These are phyloP conservation scores for Stemphylium vesicarium DNA, from an alignment of 2,329 filamentous ascomycete species.

Conservation along the genomic window DNA sequence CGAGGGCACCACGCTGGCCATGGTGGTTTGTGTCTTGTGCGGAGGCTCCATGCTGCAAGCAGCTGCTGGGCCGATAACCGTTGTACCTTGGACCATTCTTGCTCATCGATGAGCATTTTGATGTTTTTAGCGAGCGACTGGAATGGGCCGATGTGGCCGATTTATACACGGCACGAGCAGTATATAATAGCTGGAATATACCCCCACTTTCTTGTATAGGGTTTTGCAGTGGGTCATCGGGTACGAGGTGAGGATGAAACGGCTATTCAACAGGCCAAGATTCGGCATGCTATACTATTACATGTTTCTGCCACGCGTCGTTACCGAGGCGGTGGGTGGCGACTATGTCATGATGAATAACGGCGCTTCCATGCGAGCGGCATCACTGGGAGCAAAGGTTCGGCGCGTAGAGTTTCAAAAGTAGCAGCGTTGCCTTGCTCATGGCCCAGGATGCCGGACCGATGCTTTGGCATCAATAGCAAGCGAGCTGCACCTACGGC, in stretches of 20 bases:
- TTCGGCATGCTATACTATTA: slow-evolving; percentile 9
- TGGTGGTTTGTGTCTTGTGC: slow-evolving; percentile 1
- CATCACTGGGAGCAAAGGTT: slow-evolving; percentile 1
- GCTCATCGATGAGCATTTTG: slow-evolving; percentile 12
- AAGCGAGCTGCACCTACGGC: slow-evolving; percentile 16
- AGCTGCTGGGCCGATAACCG: neutral
- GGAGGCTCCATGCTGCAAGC: slow-evolving; percentile 7
- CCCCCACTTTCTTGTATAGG: slow-evolving; percentile 13
- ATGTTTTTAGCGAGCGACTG: slow-evolving; percentile 18
- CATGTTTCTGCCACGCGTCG: slow-evolving; percentile 28
- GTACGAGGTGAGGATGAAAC: neutral
- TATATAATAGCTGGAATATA: slow-evolving; percentile 34
- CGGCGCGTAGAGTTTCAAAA: slow-evolving; percentile 11
- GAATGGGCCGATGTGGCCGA: slow-evolving; percentile 7
- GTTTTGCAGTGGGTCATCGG: neutral
- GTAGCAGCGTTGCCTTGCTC: slow-evolving; percentile 3
- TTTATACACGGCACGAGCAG: slow-evolving; percentile 19
- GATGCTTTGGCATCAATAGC: slow-evolving; percentile 13
- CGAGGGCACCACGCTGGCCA: neutral
- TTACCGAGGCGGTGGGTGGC: slow-evolving; percentile 9
- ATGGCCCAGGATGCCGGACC: slow-evolving; percentile 17
- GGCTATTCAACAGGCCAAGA: neutral
- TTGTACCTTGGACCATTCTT: slow-evolving; percentile 1
- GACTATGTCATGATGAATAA: neutral
- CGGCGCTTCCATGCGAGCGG: slow-evolving; percentile 4